Base-by-base conservation (phyloP, 495 filamentous ascomycete species). In the Aspergillus panamensis region DNA sequence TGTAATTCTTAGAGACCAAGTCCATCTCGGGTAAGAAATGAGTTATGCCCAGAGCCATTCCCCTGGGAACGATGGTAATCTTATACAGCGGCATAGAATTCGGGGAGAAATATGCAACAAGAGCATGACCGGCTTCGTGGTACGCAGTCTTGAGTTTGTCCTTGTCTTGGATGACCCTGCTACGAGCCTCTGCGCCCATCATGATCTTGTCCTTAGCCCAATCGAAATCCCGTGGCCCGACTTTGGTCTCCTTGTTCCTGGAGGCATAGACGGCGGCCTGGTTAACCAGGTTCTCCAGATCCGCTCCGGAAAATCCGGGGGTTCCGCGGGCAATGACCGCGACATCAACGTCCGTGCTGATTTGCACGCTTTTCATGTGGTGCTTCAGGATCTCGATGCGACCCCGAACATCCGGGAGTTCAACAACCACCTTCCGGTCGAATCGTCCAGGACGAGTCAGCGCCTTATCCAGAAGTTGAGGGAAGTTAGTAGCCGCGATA, bases 161-260 rank as follows among this genome's bases (percentile, higher is more conserved):
- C 73, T 92, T 88, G 52, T 91, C 82, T 45, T 87, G 88, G 58
- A 97, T 95, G 58, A 97, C 84, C 68, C 90, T 87, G 66, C 85
- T 93, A 64, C 83, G 85, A 68, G 87, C 83, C 77, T 97, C 94
- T 31, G 93, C 90, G 47, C 94, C 94, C 90, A 98, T 96, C 77
- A 97, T 87, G 55, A 98, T 90, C 74, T 92, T 96, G 77, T 98
- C 94, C 71, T 95, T 97, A 47, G 94, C 93, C 91, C 91, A 97
- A 60, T 97, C 94, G 53, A 98, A 88, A 66, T 97, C 91, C 17
- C 80, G 68, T 67, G 90, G 86, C 19, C 80, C 76, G 59, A 98
- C 92, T 43, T 83, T 82, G 43, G 72, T 73, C 14, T 85, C 80
- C 72, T 90, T 93, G 51, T 86, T 79, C 69, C 92, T 89, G 69